A percentile compares a stretch with the other conserved stretches of the same genome.
Conservation (phyloP, 2,329 filamentous ascomycete genomes). For the Botrytis paeoniae region DNA sequence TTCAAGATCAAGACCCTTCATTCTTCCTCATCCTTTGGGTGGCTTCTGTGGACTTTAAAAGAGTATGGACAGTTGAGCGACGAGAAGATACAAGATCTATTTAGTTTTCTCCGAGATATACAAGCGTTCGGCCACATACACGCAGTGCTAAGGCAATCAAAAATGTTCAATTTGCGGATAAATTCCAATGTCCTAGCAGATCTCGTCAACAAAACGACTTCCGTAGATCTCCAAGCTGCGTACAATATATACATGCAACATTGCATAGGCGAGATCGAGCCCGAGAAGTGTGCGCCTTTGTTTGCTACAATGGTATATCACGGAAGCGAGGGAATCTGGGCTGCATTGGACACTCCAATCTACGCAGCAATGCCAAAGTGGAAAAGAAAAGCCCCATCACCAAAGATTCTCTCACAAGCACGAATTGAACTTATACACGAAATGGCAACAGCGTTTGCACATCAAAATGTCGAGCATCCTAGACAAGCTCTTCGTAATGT, state of each 20-base stretch:
- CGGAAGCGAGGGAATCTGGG: slow-evolving; percentile 26
- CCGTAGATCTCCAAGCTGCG: background rate
- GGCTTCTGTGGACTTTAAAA: slow-evolving; percentile 5
- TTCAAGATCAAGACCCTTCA: background rate
- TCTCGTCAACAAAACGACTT: background rate
- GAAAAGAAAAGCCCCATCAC: background rate
- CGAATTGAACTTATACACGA: slow-evolving; percentile 27
- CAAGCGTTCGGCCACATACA: background rate
- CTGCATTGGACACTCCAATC: slow-evolving; percentile 25
- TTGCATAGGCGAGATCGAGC: slow-evolving; percentile 19
- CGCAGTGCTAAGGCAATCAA: slow-evolving; percentile 1
- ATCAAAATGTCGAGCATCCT: slow-evolving; percentile 16
- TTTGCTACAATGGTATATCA: slow-evolving; percentile 29
- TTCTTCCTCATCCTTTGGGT: background rate
- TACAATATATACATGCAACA: slow-evolving; percentile 16
- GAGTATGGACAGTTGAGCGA: slow-evolving; percentile 16
- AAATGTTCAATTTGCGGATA: background rate
- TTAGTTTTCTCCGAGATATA: slow-evolving; percentile 4
- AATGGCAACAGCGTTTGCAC: slow-evolving; percentile 35
- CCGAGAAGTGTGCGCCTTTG: slow-evolving; percentile 23
- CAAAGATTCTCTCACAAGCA: slow-evolving; percentile 21
- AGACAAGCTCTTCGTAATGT: slow-evolving; percentile 33
- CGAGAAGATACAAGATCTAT: slow-evolving; percentile 22
- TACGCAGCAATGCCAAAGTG: slow-evolving; percentile 11
- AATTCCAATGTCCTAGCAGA: background rate